A percentile compares a stretch with the other conserved stretches of the same genome.
Evolutionary conservation across 2,329 filamentous ascomycete genomes (phyloP).

Genomic region (Sordariomycetes sp.): DNA sequence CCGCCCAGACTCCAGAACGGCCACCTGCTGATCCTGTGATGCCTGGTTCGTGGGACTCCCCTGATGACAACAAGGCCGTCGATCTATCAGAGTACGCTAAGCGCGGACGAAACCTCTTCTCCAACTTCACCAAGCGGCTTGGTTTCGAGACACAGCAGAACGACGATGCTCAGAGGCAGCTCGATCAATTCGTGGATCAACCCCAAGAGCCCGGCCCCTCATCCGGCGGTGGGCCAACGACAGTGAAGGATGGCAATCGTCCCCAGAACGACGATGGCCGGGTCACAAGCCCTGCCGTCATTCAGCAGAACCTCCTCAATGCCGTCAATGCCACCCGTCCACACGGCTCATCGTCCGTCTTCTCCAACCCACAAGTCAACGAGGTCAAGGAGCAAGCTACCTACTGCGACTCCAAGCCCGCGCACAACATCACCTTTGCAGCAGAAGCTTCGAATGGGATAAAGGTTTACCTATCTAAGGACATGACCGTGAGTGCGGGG

Average conservation of each 20-base stretch:
- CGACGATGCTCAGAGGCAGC: slow-evolving; percentile 31
- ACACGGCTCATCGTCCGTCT: slow-evolving; percentile 65
- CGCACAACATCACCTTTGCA: slow-evolving; percentile 62
- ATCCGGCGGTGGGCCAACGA: slow-evolving; percentile 5
- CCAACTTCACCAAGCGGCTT: slow-evolving; percentile 56
- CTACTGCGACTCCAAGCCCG: slow-evolving; percentile 74
- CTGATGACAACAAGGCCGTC: slow-evolving; percentile 35
- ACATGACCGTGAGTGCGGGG: slow-evolving; percentile 33
- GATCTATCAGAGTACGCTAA: slow-evolving; percentile 22
- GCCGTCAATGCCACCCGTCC: slow-evolving; percentile 72
- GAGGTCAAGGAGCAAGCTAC: slow-evolving; percentile 73
- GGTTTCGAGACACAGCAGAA: slow-evolving; percentile 50
- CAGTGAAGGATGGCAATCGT: slow-evolving; percentile 6
- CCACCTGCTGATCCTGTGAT: slow-evolving; percentile 43
- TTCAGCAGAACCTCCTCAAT: slow-evolving; percentile 64
- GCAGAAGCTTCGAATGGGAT: slow-evolving; percentile 64
- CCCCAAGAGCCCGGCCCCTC: slow-evolving; percentile 11
- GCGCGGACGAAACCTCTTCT: slow-evolving; percentile 53
- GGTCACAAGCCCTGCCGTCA: slow-evolving; percentile 49
- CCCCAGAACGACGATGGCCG: slow-evolving; percentile 34
- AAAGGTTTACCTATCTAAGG: slow-evolving; percentile 61
- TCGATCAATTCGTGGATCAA: slow-evolving; percentile 31
- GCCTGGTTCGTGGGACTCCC: slow-evolving; percentile 69
- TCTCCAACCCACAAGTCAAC: slow-evolving; percentile 60
- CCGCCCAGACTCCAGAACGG: slow-evolving; percentile 29